Percentiles rank a stretch among this genome's conserved stretches.
phyloP scores from a whole-genome alignment of 768 basidiomycete species.

The Tylopilus intermedius region DNA sequence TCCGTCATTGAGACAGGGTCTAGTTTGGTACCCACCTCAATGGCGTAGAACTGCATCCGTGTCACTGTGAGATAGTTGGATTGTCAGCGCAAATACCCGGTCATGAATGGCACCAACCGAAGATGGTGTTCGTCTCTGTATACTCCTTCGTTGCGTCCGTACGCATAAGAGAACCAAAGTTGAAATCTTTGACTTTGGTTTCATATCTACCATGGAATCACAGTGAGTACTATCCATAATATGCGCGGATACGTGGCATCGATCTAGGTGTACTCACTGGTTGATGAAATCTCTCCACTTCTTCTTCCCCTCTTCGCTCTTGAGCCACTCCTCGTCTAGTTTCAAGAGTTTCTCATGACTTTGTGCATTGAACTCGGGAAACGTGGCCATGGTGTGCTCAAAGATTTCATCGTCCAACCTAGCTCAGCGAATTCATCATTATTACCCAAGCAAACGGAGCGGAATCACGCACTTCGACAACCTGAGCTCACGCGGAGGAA shows the following conservation, averaged over 20 bases:
- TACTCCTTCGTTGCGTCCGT: constrained; percentile 78
- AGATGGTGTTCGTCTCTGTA: constrained; percentile 87
- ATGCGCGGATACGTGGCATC: background rate
- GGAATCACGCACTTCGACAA: constrained; percentile 66
- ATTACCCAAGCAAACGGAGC: constrained; percentile 9
- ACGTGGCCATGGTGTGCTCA: constrained; percentile 64
- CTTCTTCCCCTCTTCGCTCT: constrained; percentile 81
- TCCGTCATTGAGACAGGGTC: constrained; percentile 7
- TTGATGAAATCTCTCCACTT: constrained; percentile 87
- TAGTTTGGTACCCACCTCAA: constrained; percentile 56
- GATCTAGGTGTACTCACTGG: constrained; percentile 39
- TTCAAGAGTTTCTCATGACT: constrained; percentile 45
- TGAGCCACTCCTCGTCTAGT: constrained; percentile 91
- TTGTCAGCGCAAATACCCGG: constrained; percentile 8
- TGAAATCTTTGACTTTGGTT: constrained; percentile 86
- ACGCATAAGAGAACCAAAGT: constrained; percentile 93
- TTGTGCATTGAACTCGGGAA: constrained; percentile 69
- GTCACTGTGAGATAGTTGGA: constrained; percentile 12
- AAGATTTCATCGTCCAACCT: constrained; percentile 91
- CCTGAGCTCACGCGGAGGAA: constrained; percentile 68
- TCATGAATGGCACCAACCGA: constrained; percentile 50
- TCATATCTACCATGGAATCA: constrained; percentile 58
- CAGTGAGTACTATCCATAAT: constrained; percentile 7
- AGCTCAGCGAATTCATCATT: constrained; percentile 11
- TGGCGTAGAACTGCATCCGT: constrained; percentile 75